Conservation (phyloP, 129 eudicot species). For the Chrysanthemum seticuspe region DNA sequence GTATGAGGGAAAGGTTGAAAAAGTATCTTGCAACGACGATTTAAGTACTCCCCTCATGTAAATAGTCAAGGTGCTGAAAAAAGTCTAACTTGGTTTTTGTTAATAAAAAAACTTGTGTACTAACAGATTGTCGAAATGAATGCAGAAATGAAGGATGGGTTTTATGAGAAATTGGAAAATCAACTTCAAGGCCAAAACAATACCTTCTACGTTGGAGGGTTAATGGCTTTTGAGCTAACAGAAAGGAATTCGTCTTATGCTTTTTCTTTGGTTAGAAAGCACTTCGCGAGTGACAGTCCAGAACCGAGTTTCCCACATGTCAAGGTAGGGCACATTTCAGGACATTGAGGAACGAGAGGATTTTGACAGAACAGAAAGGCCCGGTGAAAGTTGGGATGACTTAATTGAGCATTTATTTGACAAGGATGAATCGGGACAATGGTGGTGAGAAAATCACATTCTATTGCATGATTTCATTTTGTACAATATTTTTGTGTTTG, state of each 20-base stretch:
- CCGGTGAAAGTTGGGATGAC: conserved; percentile 63
- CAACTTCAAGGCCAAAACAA: conserved; percentile 45
- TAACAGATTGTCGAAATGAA: background rate
- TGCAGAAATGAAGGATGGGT: conserved; percentile 53
- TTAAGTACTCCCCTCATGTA: conserved; percentile 50
- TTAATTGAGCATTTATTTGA: conserved; percentile 60
- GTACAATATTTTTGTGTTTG: conserved; percentile 7
- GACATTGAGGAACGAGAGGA: conserved; percentile 39
- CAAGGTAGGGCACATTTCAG: conserved; percentile 66
- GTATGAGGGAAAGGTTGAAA: conserved; percentile 42
- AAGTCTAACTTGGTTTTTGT: background rate
- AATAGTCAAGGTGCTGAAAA: conserved; percentile 33
- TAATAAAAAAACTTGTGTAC: background rate
- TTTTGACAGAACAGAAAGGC: conserved; percentile 34
- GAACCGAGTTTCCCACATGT: conserved; percentile 39
- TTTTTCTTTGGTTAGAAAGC: conserved; percentile 37
- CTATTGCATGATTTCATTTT: conserved; percentile 12
- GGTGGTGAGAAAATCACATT: conserved; percentile 39
- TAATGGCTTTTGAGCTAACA: conserved; percentile 53
- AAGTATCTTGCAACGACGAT: conserved; percentile 42
- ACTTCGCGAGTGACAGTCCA: conserved; percentile 37
- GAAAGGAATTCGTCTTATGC: conserved; percentile 51
- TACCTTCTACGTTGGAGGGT: conserved; percentile 47
- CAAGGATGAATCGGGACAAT: conserved; percentile 55
- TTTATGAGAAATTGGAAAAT: conserved; percentile 45